Conservation (phyloP, 345 rosid genomes). For the Dipteronia sinensis region DNA sequence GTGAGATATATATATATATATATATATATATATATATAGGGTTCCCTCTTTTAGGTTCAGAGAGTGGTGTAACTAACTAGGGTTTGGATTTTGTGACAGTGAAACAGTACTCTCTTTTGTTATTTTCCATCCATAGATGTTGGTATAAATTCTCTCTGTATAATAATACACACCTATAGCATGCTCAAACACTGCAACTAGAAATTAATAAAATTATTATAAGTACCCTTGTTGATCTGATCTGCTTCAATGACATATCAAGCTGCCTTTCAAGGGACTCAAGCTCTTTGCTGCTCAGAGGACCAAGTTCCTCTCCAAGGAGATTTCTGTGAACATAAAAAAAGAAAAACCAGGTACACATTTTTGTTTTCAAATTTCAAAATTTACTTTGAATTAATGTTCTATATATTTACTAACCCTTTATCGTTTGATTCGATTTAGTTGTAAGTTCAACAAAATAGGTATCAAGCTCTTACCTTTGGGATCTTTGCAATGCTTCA, state of each 20-base stretch:
- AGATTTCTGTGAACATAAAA: slow-evolving; percentile 54
- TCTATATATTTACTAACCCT: not conserved
- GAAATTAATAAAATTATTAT: not conserved
- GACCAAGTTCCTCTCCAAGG: slow-evolving; percentile 90
- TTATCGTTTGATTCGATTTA: not conserved
- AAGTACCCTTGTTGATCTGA: slow-evolving; percentile 75
- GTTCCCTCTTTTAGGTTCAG: no score
- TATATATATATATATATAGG: no score
- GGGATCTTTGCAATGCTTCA: slow-evolving; percentile 81
- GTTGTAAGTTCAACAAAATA: not conserved
- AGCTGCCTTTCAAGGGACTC: slow-evolving; percentile 97
- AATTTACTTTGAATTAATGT: not conserved
- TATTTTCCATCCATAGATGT: not conserved
- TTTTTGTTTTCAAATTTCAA: not conserved
- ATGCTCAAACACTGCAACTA: not conserved
- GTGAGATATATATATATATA: no score
- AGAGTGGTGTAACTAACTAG: not conserved
- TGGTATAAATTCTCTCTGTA: not conserved
- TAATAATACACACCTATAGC: not conserved
- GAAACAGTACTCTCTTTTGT: not conserved
- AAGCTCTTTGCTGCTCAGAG: slow-evolving; percentile 81
- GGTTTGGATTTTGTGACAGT: not conserved
- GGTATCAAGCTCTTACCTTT: slow-evolving; percentile 47
- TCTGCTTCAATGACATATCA: slow-evolving; percentile 87
- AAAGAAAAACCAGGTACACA: not conserved